Base-by-base conservation (phyloP, 2,329 filamentous ascomycete genomes). In the Didymella sp. region DNA sequence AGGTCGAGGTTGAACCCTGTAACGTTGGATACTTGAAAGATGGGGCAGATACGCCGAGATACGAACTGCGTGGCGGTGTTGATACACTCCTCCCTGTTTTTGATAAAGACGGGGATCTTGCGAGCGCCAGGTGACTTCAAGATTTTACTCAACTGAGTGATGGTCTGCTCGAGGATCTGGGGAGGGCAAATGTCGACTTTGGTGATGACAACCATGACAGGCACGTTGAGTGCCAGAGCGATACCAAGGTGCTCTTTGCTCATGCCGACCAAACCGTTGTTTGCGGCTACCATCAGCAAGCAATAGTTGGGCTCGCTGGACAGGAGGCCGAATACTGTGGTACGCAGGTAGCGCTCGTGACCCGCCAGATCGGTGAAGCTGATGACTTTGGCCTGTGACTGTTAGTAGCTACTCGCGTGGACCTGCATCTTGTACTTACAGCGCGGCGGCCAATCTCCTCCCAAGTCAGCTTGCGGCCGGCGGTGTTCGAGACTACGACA, bases 181-280 rank as follows among this genome's bases (percentile, higher is more conserved):
- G 94, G 92, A 21, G 95, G 95, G 76, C 95, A 98, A 53, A 98
- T 98, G 74, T 98, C 95, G 63, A 98, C 96, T 81, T 98, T 99
- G 76, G 94, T 99, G 61, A 98, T 88, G 63, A 97, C 89, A 3
- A 98, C 93, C 91, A 99, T 96, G 67, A 99, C 92, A 0, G 95
- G 95, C 11, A 99, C 94, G 71, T 98, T 98, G 48, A 99, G 82
- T 0, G 95, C 93, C 28, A 98, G 81, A 0, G 95, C 94, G 62
- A 99, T 96, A 15, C 95, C 95, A 4, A 99, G 81, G 76, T 99
- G 95, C 80, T 99, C 95, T 82, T 96, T 96, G 77, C 91, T 96
- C 95, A 98, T 99, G 19, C 95, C 95, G 43, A 98, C 91, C 42
- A 99, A 81, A 3, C 95, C 95, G 72, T 99, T 98, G 70, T 99